Base-by-base conservation (phyloP, 345 rosid species). In the Hibiscus mutabilis region DNA sequence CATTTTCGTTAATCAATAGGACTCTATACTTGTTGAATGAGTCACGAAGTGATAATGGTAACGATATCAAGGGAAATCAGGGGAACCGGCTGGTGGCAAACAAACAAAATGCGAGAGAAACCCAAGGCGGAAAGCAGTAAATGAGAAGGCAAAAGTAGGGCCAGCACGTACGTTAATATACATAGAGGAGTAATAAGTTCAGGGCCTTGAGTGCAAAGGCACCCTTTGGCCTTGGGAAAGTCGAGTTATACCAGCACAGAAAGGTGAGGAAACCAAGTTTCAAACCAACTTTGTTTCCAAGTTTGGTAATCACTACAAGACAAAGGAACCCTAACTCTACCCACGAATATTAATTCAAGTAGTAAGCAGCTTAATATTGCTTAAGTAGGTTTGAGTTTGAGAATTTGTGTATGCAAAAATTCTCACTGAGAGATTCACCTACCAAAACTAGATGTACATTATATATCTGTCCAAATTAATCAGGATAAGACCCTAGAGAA, bases 161-260 rank as follows among this genome's bases (percentile, higher is more conserved):
- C 52, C 40, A 37, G 42, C 42, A 37, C 42, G 42, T 37, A 37
- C 42, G 42, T 37, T 2, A 47, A 27, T 63, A 3, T 66, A 69
- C 68, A 75, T 57, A 37, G 72, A 37, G 72, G 72, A 37, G 72
- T 79, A n/a, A 60, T 55, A 63, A 73, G 79, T 73, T 65, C 25
- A 72, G 66, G 81, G 57, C 66, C 79, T 74, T 40, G 77, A 75
- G 77, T 76, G 82, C 71, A 76, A 76, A 78, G 70, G 52, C 69
- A 69, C 68, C 60, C 85, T 83, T 88, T 58, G 81, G 67, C 87
- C 85, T 88, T 66, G 83, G 81, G 88, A 79, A 78, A 81, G 84
- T 78, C 78, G 90, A 82, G 73, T 89, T 89, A 88, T 80, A 86
- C 89, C 2, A 82, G 83, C 87, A 93, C 29, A 77, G 95, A 83